phyloP scores from a whole-genome alignment of 2,329 filamentous ascomycete species.

The Blastomyces silverae region DNA sequence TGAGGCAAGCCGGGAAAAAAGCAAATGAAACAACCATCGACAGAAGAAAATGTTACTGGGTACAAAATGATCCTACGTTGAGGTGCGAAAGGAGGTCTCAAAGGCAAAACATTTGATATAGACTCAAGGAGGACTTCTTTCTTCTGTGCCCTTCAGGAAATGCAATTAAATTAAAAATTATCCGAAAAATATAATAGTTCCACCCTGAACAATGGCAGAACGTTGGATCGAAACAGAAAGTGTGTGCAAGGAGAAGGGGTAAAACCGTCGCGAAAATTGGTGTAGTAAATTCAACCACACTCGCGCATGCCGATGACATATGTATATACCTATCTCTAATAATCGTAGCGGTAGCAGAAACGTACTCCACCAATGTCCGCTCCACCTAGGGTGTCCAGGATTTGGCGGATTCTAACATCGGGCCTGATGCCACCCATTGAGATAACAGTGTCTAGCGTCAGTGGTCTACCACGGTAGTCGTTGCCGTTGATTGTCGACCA shows the following conservation, averaged over 20 bases:
- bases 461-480: neutral
- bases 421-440: slow-evolving; percentile 7
- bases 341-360: slow-evolving; percentile 16
- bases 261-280: neutral
- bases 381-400: slow-evolving; percentile 13
- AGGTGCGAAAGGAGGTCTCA: neutral
- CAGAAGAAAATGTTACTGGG: neutral
- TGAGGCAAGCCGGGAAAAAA: neutral
- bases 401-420: slow-evolving; percentile 8
- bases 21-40: neutral
- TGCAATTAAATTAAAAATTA: slow-evolving; percentile 7
- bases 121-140: neutral
- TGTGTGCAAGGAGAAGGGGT: neutral
- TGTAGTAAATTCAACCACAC: neutral
- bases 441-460: slow-evolving; percentile 11
- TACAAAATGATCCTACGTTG: neutral
- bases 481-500: slow-evolving; percentile 11
- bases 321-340: slow-evolving; percentile 3
- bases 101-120: neutral
- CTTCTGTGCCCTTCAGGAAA: neutral
- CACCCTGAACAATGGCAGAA: neutral
- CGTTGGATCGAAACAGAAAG: neutral
- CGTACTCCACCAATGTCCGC: neutral
- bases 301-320: neutral
- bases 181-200: neutral